Conservation (phyloP, 805 yeast genomes). For the Saccharomyces eubayanus region DNA sequence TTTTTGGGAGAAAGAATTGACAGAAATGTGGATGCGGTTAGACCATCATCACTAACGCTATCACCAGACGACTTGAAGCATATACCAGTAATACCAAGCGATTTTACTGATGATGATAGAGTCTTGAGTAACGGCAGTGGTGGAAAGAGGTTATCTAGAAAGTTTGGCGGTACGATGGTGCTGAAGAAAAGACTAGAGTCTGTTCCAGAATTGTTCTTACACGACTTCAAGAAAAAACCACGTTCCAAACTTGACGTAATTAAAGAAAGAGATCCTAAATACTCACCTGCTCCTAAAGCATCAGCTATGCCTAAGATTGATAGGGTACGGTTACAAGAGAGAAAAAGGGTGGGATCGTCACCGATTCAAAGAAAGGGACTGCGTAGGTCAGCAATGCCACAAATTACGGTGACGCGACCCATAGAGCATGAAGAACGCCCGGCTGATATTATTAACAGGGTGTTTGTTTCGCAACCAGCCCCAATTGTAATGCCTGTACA, state of each 20-base stretch:
- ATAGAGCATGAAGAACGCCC: neutral
- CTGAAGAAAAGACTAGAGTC: constrained; percentile 25
- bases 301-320: neutral
- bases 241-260: neutral
- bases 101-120: constrained; percentile 1
- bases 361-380: neutral
- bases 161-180: constrained; percentile 24
- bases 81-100: constrained; percentile 18
- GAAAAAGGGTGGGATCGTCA: neutral
- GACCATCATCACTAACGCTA: constrained; percentile 27
- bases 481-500: constrained; percentile 8
- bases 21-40: constrained; percentile 19
- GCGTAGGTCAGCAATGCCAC: neutral
- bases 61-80: constrained; percentile 22
- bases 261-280: neutral
- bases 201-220: constrained; percentile 27
- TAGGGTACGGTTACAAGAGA: neutral
- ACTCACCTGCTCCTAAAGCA: neutral
- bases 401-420: neutral
- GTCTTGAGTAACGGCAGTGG: neutral
- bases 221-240: constrained; percentile 15
- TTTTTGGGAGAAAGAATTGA: constrained; percentile 26
- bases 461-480: constrained; percentile 4
- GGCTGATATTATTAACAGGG: neutral
- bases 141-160: constrained; percentile 13